A percentile compares a stretch with the other conserved stretches of the same genome.
phyloP scores from a whole-genome alignment of 768 basidiomycete species.

The Lentinula detonsa region DNA sequence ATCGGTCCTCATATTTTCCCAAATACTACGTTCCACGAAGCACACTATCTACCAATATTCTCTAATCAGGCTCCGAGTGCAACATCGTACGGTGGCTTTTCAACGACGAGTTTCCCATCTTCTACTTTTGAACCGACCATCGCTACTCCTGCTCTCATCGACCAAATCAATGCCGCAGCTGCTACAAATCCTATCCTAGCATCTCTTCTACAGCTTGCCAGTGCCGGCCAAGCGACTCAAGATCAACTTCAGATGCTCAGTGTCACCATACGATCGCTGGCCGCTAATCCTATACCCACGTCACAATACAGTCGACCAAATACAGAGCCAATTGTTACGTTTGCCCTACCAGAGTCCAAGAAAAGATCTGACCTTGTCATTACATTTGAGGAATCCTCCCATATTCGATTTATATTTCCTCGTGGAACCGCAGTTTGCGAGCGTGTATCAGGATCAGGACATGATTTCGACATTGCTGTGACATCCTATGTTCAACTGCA shows the following conservation, averaged over 20 bases:
- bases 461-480: slow-evolving; percentile 28
- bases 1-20: slow-evolving; percentile 73
- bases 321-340: slow-evolving; percentile 7
- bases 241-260: slow-evolving; percentile 67
- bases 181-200: slow-evolving; percentile 62
- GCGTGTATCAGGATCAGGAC: slow-evolving; percentile 20
- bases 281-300: slow-evolving; percentile 19
- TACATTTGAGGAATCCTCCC: slow-evolving; percentile 58
- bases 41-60: slow-evolving; percentile 47
- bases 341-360: slow-evolving; percentile 19
- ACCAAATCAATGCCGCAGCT: slow-evolving; percentile 62
- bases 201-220: slow-evolving; percentile 59
- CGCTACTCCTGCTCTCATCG: slow-evolving; percentile 47
- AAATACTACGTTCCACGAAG: slow-evolving; percentile 67
- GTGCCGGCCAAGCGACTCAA: slow-evolving; percentile 51
- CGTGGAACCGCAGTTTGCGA: slow-evolving; percentile 51
- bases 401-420: slow-evolving; percentile 66
- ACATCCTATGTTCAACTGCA: slow-evolving; percentile 42
- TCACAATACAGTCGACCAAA: background rate
- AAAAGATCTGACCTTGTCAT: slow-evolving; percentile 70
- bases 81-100: slow-evolving; percentile 10
- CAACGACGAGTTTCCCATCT: slow-evolving; percentile 7
- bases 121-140: slow-evolving; percentile 36
- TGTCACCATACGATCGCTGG: slow-evolving; percentile 66
- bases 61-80: slow-evolving; percentile 10